Evolutionary conservation across 257 asterid genomes (phyloP), one percentile per base, ranked within the genome.

Genomic region (Eucommia ulmoides): DNA sequence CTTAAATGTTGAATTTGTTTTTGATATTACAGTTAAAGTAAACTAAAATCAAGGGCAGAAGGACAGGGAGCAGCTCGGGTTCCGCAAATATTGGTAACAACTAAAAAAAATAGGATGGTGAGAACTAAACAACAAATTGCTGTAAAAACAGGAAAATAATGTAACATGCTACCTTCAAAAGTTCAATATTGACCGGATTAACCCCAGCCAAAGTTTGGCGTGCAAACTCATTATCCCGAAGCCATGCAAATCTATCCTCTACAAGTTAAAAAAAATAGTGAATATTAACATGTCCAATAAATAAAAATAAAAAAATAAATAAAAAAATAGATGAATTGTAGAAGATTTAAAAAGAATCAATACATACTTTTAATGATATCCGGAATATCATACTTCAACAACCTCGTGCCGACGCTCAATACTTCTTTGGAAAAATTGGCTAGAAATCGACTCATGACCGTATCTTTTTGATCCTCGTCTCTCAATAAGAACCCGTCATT

Each of bases 241-340:
- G 60, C 95, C 95, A 85, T 23, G 88, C 59, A 58, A 85, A 85
- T 69, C 94, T 78, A 72, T 87, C 97, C 60, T 81, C 97, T 87
- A 65, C 16, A 26, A 57, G 46, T 9, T 49, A 18, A 15, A 45
- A 63, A 46, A 22, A 19, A 14, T 15, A 45, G 55, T 10, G 48
- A n/a, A n/a, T n/a, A n/a, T n/a, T n/a, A n/a, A n/a, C n/a, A n/a
- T n/a, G n/a, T n/a, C n/a, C n/a, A n/a, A n/a, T n/a, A n/a, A n/a
- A n/a, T n/a, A n/a, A n/a, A n/a, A n/a, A n/a, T n/a, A n/a, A n/a
- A n/a, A n/a, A n/a, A n/a, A n/a, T n/a, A n/a, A 0, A 2, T 16
- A 16, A 4, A 42, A 16, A 6, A 16, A 16, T 42, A 6, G 48
- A 42, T 6, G 6, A n/a, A n/a, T n/a, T n/a, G n/a, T n/a, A n/a